Evolutionary conservation across 305 asterid genomes (phyloP).

Genomic region (Fraxinus nigra): DNA sequence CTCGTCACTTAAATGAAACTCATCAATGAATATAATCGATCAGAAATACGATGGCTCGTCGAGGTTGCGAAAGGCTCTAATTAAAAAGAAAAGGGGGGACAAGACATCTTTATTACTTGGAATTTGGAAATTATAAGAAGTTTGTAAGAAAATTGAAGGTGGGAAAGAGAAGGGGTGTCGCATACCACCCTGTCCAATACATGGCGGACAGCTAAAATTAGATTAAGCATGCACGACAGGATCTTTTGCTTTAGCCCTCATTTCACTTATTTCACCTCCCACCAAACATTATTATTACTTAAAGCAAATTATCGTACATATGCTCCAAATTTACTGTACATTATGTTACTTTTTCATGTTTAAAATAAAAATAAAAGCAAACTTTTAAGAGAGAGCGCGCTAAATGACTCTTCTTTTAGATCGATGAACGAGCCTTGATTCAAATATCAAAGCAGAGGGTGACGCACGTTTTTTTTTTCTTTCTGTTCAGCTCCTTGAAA

Average conservation of each 20-base stretch:
- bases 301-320: background rate
- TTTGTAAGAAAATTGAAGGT: background rate
- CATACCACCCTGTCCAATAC: slow-evolving; percentile 35
- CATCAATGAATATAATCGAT: background rate
- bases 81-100: background rate
- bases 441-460: background rate
- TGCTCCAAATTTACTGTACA: background rate
- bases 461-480: too few species aligned
- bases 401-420: background rate
- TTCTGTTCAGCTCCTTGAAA: too few species aligned
- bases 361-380: background rate
- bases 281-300: background rate
- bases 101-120: background rate
- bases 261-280: background rate
- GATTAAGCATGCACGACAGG: background rate
- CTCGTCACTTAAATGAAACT: background rate
- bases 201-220: slow-evolving; percentile 34
- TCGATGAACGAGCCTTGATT: background rate
- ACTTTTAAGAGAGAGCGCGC: background rate
- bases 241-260: slow-evolving; percentile 22
- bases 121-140: background rate
- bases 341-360: background rate
- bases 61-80: background rate
- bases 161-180: slow-evolving; percentile 25
- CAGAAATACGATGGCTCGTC: background rate